phyloP scores from a whole-genome alignment of 371 early-diverging fungal genomes.

The Haplosporangium sp. region DNA sequence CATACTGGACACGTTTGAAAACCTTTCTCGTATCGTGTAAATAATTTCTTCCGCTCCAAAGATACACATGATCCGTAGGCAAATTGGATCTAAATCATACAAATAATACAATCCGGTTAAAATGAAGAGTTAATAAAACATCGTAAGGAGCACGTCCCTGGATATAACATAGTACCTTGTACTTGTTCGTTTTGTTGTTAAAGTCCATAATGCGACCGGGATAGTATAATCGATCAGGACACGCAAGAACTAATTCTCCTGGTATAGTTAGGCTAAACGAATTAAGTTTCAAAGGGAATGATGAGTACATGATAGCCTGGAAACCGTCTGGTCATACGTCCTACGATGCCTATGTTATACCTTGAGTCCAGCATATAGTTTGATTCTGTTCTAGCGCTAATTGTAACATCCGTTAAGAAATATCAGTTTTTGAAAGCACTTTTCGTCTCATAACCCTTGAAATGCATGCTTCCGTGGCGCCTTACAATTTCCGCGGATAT shows the following conservation, averaged over 20 bases:
- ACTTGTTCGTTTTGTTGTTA: slow-evolving; percentile 41
- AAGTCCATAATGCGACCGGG: slow-evolving; percentile 31
- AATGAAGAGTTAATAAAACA: background rate
- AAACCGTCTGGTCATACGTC: too few relatives aligned
- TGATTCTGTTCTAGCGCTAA: slow-evolving; percentile 8
- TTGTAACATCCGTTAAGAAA: background rate
- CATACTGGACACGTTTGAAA: slow-evolving; percentile 45
- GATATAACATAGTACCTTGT: slow-evolving; percentile 21
- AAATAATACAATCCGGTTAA: background rate
- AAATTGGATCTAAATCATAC: slow-evolving; percentile 18
- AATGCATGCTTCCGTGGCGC: too few relatives aligned
- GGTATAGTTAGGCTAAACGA: slow-evolving; percentile 33
- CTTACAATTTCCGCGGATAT: slow-evolving; percentile 8
- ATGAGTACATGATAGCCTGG: too few relatives aligned
- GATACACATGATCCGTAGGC: slow-evolving; percentile 27
- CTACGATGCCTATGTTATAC: background rate
- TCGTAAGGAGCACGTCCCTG: background rate
- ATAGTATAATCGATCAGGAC: slow-evolving; percentile 29
- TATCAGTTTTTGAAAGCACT: background rate
- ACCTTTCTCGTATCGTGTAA: slow-evolving; percentile 34
- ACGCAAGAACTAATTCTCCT: slow-evolving; percentile 38
- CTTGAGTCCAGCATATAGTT: slow-evolving; percentile 24
- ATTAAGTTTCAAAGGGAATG: background rate
- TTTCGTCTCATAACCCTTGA: background rate
- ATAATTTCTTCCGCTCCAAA: slow-evolving; percentile 42